Evolutionary conservation across 805 yeast species (phyloP).

Genomic region (Barnettozyma populi): DNA sequence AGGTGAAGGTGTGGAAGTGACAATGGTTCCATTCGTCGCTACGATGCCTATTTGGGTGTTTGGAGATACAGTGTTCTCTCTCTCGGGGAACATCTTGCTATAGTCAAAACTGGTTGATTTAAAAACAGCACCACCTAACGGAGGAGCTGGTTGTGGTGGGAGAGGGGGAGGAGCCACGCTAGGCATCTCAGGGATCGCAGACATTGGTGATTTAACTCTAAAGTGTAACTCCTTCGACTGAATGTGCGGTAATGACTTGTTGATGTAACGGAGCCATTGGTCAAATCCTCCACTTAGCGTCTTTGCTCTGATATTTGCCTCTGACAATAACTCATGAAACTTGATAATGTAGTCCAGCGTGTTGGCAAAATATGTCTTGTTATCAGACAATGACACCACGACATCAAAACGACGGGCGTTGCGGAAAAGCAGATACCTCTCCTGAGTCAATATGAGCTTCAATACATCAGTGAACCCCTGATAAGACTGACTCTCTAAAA

Average conservation of each 20-base stretch:
- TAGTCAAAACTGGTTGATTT: constrained; percentile 8
- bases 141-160: constrained; percentile 11
- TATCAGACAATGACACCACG: constrained; percentile 36
- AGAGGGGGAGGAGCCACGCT: constrained; percentile 24
- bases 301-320: constrained; percentile 17
- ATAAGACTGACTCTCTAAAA: constrained; percentile 28
- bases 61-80: constrained; percentile 4
- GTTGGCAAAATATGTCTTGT: constrained; percentile 27
- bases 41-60: background rate
- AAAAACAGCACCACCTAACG: background rate
- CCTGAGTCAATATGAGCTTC: background rate
- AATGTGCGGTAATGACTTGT: constrained; percentile 21
- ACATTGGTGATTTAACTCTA: constrained; percentile 23
- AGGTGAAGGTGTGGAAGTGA: background rate
- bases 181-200: constrained; percentile 22
- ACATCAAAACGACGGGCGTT: constrained; percentile 29
- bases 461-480: constrained; percentile 23
- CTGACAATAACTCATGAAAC: constrained; percentile 22
- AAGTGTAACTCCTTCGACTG: constrained; percentile 18
- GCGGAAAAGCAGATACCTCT: constrained; percentile 22
- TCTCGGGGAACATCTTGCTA: constrained; percentile 12
- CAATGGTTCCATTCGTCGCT: background rate
- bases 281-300: constrained; percentile 40
- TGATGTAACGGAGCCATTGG: constrained; percentile 35
- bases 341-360: constrained; percentile 30